Base-by-base conservation (phyloP, 2,329 filamentous ascomycete genomes). In the Colletotrichum liaoningense region DNA sequence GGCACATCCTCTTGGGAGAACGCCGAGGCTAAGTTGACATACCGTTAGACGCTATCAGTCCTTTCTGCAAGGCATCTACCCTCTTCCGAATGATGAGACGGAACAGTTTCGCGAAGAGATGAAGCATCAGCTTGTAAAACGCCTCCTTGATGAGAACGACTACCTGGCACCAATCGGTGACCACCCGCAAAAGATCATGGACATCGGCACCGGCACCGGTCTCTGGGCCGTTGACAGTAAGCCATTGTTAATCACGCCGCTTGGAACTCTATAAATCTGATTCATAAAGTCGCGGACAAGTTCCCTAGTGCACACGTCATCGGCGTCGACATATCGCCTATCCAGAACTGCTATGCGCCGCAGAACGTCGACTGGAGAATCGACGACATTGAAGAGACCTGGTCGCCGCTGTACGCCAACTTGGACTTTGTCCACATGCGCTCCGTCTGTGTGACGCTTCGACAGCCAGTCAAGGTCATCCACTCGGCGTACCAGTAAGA, bases 281-380 rank as follows among this genome's bases (percentile, higher is more conserved):
- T 57, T 9, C 19, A 54, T 64, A 73, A 22, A 88, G 86, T 87
- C 64, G 86, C 84, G 58, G 85, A 87, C 67, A 79, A 77, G 38
- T 86, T 82, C 55, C 85, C 85, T 38, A 83, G 85, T 58, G 85
- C 86, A 52, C 82, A 81, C 46, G 82, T 87, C n/a, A 83, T 85
- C 52, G 86, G 86, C 49, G 82, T 82, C 38, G 84, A 86, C 75
- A 79, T 86, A 14, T 84, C 84, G 11, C 83, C 83, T 7, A 85
- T 86, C n/a, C 84, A 86, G 58, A 83, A 83, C 3, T 77, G 79
- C 30, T 85, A 81, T 78, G 86, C 89, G 7, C 89, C 90, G 3
- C 87, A 88, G 14, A 92, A 92, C 75, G 83, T 90, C 42, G 84
- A 86, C 58, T 92, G 83, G 86, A 76, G 85, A 88, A 88, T 75